Percentiles rank a stretch among this genome's conserved stretches.
Conservation (phyloP, 1,284 basidiomycete genomes). For the Ustilago sp. region DNA sequence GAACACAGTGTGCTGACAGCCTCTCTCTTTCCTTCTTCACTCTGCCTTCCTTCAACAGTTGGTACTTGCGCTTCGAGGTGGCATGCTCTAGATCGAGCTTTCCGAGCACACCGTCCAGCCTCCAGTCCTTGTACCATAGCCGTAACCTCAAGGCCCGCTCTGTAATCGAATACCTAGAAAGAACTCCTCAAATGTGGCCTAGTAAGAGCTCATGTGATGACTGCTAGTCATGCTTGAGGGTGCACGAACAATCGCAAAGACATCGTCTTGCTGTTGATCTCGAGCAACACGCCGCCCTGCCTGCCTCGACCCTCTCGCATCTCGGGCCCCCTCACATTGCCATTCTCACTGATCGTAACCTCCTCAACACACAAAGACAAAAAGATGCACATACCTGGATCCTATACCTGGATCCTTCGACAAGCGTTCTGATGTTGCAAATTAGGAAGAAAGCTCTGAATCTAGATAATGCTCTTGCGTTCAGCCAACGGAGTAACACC, state of each 20-base stretch:
- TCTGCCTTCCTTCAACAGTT: conserved; percentile 36
- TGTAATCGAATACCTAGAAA: background rate
- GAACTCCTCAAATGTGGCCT: background rate
- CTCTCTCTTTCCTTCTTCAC: background rate
- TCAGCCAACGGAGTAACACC: conserved; percentile 21
- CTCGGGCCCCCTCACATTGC: background rate
- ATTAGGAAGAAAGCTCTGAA: background rate
- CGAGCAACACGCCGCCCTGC: too few species aligned
- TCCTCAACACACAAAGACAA: too few species aligned
- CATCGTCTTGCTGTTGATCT: too few species aligned
- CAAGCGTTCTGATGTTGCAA: background rate
- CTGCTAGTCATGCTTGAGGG: too few species aligned
- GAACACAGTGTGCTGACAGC: background rate
- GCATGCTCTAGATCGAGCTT: conserved; percentile 20
- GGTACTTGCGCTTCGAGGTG: conserved; percentile 63
- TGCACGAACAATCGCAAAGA: too few species aligned
- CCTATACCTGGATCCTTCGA: background rate
- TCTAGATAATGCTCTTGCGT: conserved; percentile 33
- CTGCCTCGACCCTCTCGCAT: background rate
- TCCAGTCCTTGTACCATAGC: conserved; percentile 18
- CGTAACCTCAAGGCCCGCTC: background rate
- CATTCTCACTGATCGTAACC: too few species aligned
- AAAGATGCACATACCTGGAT: background rate
- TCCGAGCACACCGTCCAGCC: background rate
- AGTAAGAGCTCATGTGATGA: too few species aligned